Base-by-base conservation (phyloP, 331 rosid species). In the Cydonia oblonga region DNA sequence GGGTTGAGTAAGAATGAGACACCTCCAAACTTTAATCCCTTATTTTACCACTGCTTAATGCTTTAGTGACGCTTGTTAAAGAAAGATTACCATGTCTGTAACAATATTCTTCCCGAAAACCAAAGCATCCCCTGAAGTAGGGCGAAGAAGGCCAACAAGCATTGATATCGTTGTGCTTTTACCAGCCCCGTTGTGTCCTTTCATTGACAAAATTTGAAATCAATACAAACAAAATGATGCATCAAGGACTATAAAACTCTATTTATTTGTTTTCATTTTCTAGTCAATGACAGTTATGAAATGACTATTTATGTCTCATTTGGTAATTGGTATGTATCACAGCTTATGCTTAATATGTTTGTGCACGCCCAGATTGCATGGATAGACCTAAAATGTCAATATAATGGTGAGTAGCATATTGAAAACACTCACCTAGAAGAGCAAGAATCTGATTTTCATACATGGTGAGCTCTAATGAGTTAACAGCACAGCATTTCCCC, bases 361-460 rank as follows among this genome's bases (percentile, higher is more conserved):
- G 59, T 9, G 59, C 59, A 53, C 25, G 3, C 24, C 59, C 23
- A 53, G 4, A 20, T 53, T n/a, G 2, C 59, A 53, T 53, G 59
- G 59, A 53, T 53, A 53, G 59, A 53, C 23, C 59, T 53, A 6
- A 18, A 53, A 53, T 18, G 5, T n/a, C 23, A n/a, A 33, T 28
- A 38, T 40, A 58, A 26, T 57, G 46, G 20, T 20, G 57, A 25
- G 71, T 60, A 49, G 68, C 49, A 66, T 25, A 68, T 23, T 15
- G 58, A 68, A 42, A 33, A 65, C 40, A 70, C 90, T 64, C 73
- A 93, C 98, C 98, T 75, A 93, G 86, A 85, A 93, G 98, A 75
- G 97, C 98, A 80, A 93, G 96, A 86, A 93, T 89, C 85, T 93
- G 98, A 79, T 88, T 91, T 87, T 93, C 97, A 74, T 93, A 93